Percentiles rank a stretch among this genome's conserved stretches.
These are phyloP conservation scores for Venustampulla echinocandica DNA, from an alignment of 495 filamentous ascomycete genomes.

Conservation along the genomic window DNA sequence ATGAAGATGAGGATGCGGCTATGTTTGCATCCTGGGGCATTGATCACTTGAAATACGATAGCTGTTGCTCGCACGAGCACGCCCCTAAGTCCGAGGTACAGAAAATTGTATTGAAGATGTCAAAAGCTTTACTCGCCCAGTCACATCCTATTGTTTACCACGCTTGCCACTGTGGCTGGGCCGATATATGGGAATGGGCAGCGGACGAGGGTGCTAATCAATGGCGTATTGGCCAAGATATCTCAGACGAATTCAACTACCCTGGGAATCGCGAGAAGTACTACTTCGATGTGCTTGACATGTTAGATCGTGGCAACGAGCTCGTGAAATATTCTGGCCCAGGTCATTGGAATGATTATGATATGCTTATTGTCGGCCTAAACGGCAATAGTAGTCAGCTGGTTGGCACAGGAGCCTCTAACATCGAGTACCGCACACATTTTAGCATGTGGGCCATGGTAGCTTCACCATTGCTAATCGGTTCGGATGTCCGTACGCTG, in stretches of 20 bases:
- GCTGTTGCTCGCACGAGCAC: slow-evolving; percentile 39
- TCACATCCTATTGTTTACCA: slow-evolving; percentile 26
- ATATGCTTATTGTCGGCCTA: slow-evolving; percentile 40
- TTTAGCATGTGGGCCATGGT: slow-evolving; percentile 43
- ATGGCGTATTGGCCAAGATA: slow-evolving; percentile 28
- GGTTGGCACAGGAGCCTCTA: background rate
- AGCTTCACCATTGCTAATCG: slow-evolving; percentile 42
- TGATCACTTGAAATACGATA: slow-evolving; percentile 66
- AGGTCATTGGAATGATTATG: slow-evolving; percentile 27
- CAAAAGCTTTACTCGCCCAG: slow-evolving; percentile 21
- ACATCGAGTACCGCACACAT: slow-evolving; percentile 33
- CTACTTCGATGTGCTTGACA: background rate
- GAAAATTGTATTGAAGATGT: slow-evolving; percentile 20
- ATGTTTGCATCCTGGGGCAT: slow-evolving; percentile 56
- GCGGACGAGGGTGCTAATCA: slow-evolving; percentile 7
- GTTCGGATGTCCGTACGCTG: slow-evolving; percentile 32
- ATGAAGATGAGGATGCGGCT: slow-evolving; percentile 50
- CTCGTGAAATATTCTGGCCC: background rate
- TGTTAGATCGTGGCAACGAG: background rate
- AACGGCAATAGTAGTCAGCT: background rate
- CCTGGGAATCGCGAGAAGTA: background rate
- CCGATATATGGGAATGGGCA: background rate
- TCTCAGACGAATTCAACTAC: slow-evolving; percentile 28
- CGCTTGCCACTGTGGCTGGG: slow-evolving; percentile 27
- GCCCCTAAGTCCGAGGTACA: slow-evolving; percentile 13